Percentiles rank a stretch among this genome's conserved stretches.
phyloP scores from a whole-genome alignment of 1,284 basidiomycete species.

The Naganishia sp. region DNA sequence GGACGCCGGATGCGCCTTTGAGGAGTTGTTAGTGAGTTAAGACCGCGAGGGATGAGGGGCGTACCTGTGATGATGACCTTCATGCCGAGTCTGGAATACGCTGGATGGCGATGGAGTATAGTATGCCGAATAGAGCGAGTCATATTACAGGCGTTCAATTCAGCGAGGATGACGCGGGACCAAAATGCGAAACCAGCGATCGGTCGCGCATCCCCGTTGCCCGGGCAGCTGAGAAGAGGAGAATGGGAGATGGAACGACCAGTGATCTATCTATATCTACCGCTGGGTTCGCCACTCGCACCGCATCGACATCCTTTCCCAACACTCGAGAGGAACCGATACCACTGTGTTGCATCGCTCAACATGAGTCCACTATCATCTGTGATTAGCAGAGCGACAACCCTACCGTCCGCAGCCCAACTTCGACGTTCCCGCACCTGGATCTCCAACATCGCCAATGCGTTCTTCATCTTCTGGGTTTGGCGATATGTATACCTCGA shows the following conservation, averaged over 20 bases:
- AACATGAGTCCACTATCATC: slow-evolving; percentile 16
- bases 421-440: slow-evolving; percentile 10
- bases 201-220: too few relatives aligned
- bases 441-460: slow-evolving; percentile 56
- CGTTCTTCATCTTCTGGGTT: slow-evolving; percentile 66
- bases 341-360: background rate
- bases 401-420: slow-evolving; percentile 6
- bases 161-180: too few relatives aligned
- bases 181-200: too few relatives aligned
- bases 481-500: slow-evolving; percentile 58
- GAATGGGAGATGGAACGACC: too few relatives aligned
- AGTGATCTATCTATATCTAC: too few relatives aligned
- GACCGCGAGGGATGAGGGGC: background rate
- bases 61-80: slow-evolving; percentile 41
- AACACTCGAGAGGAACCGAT: too few relatives aligned
- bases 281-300: too few relatives aligned
- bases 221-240: too few relatives aligned
- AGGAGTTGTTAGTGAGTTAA: background rate
- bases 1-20: slow-evolving; percentile 57
- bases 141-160: background rate
- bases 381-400: slow-evolving; percentile 16
- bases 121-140: background rate
- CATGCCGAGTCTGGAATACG: slow-evolving; percentile 23
- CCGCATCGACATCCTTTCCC: too few relatives aligned
- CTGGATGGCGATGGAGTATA: background rate